Evolutionary conservation across 305 asterid species (phyloP), one percentile per base, ranked within the genome.

Genomic region (Solanum hybrid): DNA sequence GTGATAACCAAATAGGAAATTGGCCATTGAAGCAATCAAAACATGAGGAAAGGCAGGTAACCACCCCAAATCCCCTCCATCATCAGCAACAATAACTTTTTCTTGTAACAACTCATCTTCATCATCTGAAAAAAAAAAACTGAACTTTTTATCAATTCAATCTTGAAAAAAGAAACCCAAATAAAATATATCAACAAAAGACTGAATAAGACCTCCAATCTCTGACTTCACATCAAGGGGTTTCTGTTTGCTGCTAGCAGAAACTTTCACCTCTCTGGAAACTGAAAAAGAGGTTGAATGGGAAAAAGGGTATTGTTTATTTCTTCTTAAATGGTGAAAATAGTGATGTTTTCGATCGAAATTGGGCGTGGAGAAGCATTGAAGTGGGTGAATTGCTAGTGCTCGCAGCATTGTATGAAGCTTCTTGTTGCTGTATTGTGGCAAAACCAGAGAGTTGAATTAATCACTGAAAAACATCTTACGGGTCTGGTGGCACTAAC

Each of bases 1-100:
- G 93, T 97, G 98, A 92, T 95, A 97, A 79, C 98, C 98, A 89
- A 97, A 96, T 89, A 96, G 95, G 93, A 96, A 96, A 94, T 96
- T 96, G 89, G 98, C 95, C 97, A 95, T 93, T 89, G 99, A 97
- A 92, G 99, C 98, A 91, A 89, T 91, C 94, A 95, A 87, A 37
- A 93, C 97, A 90, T 96, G 97, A 73, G 97, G 98, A 90, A 95
- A 92, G 79, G 95, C 93, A 78, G 96, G 96, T 90, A 94, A 94
- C 96, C 97, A 97, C 33, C 99, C 99, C 84, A 94, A 90, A 87
- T 91, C 95, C 90, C 83, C 90, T 89, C 41, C 95, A 88, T 93
- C 94, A 83, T 37, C 93, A 45, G 20, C 89, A 61, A 39, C 29
- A 84, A 10, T 1, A 84, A 3, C 76, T 1, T 92, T 91, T 90